phyloP scores from a whole-genome alignment of 78 protist genomes.

The Dictyostelium discoideum region dicty_2.7 NC_007090.3:285001-285500 shows the following conservation, averaged over 20 bases:
- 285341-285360: neutral
- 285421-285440: no score
- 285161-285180: neutral
- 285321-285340: neutral
- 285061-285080: conserved; percentile 40
- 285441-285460: no score
- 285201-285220: neutral
- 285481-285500: no score
- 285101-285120: conserved; percentile 5
- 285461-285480: neutral
- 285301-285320: neutral
- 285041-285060: neutral
- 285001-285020: conserved; percentile 6
- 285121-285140: neutral
- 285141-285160: conserved; percentile 20
- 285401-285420: no score
- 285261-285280: neutral
- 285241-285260: neutral
- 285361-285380: no score
- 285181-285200: conserved; percentile 9
- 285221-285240: no score
- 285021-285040: conserved; percentile 21
- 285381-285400: no score
- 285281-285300: neutral
- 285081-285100: conserved; percentile 13